Evolutionary conservation across 2,329 filamentous ascomycete genomes (phyloP), one percentile per base, ranked within the genome.

Genomic region (Zymoseptoria tritici): DNA sequence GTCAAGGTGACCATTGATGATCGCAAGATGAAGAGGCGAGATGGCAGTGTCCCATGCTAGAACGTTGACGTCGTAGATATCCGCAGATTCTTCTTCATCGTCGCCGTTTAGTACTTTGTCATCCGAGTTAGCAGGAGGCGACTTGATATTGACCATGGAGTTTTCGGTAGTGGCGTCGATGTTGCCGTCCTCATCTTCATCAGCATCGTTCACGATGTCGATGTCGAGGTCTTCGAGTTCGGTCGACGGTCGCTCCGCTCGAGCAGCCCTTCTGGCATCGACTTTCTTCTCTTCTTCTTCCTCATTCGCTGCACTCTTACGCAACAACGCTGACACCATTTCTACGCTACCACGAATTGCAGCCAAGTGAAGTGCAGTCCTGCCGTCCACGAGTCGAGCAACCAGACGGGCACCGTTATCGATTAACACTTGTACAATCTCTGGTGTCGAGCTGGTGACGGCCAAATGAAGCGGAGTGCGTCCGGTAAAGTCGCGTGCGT

Each of bases 351-450:
- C 91, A 21, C 87, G 81, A 52, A 85, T 81, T 19, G 89, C 88
- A 19, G 90, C 90, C 29, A 95, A 77, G 72, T 96, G 91, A n/a
- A 96, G 79, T 8, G 90, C 88, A 2, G 90, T 95, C 65, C 84
- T 83, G 3, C 91, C 91, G 72, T 94, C 91, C 0, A 88, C 88
- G 49, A 95, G 72, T 55, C 91, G 84, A 55, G 89, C 81, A 22
- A 91, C 83, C 22, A 96, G 76, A 16, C 90, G 83, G 36, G 89
- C 86, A 2, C 87, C 89, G 59, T 85, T 79, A 62, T 91, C 82
- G 24, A 95, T 83, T 1, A 96, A 79, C 54, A 78, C 81, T 62
- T 87, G 80, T 1, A 94, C 88, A 60, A 95, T 80, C 49, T 88
- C 84, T 0, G 84, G 80, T 0, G 84, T 87, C 0, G 88, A 90